These are phyloP conservation scores for Globisporangium okanoganense DNA, from an alignment of 352 stramenopile species.

Conservation along the genomic window DNA sequence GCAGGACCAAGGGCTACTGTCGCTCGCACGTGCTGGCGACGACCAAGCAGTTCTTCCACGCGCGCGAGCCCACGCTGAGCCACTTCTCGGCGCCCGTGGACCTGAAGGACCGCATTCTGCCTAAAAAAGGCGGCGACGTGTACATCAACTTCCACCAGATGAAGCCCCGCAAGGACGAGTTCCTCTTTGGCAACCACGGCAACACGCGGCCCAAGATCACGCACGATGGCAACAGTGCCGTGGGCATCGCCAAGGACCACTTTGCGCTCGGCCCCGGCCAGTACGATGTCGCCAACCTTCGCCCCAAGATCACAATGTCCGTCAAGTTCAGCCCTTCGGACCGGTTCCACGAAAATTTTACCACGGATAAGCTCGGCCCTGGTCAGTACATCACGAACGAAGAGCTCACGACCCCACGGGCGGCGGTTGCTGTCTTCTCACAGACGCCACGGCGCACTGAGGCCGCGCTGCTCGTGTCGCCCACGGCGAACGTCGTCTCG, in stretches of 20 bases:
- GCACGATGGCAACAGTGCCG: conserved; percentile 3
- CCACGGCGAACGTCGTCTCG: conserved; percentile 44
- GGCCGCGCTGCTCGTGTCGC: conserved; percentile 20
- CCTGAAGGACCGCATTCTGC: conserved; percentile 28
- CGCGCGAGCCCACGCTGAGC: conserved; percentile 9
- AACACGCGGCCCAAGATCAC: conserved; percentile 18
- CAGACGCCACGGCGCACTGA: conserved; percentile 42
- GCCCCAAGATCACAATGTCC: conserved; percentile 20
- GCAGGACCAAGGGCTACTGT: conserved; percentile 27
- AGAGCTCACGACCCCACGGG: conserved; percentile 23
- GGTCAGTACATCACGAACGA: conserved; percentile 51
- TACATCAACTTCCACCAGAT: conserved; percentile 53
- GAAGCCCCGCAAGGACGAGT: conserved; percentile 28
- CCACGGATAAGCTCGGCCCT: conserved; percentile 31
- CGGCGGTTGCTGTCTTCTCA: conserved; percentile 42
- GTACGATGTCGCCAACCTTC: conserved; percentile 37
- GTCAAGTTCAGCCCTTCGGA: conserved; percentile 63
- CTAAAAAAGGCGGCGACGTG: conserved; percentile 15
- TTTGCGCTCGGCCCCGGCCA: conserved; percentile 54
- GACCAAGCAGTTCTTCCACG: conserved; percentile 31
- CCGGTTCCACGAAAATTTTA: conserved; percentile 47
- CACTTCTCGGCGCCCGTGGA: conserved; percentile 10
- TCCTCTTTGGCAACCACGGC: conserved; percentile 22
- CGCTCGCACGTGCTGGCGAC: conserved; percentile 37
- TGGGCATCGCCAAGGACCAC: conserved; percentile 33